phyloP scores from a whole-genome alignment of 768 basidiomycete species.

The Mycena rosella region DNA sequence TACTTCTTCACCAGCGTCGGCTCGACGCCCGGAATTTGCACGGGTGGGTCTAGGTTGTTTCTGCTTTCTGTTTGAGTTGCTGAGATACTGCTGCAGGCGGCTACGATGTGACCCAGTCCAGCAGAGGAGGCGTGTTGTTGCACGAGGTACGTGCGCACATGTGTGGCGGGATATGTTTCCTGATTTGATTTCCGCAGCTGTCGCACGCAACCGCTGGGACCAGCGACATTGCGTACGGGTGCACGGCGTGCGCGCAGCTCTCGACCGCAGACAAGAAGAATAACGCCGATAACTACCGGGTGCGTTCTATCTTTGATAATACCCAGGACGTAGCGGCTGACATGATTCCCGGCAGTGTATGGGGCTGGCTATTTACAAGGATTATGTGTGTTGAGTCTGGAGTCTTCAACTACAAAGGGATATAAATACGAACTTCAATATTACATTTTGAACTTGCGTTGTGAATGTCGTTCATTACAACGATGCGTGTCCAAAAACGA shows the following conservation, averaged over 20 bases:
- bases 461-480: too few relatives aligned
- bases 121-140: constrained; percentile 28
- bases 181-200: constrained; percentile 7
- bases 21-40: constrained; percentile 4
- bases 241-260: constrained; percentile 11
- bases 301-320: not conserved
- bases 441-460: too few relatives aligned
- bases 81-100: constrained; percentile 1
- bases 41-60: not conserved
- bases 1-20: constrained; percentile 22
- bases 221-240: constrained; percentile 26
- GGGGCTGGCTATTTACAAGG: constrained; percentile 27
- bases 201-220: constrained; percentile 30
- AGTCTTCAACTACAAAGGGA: not conserved
- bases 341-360: constrained; percentile 14
- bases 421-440: not conserved
- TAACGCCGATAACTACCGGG: constrained; percentile 32
- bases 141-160: constrained; percentile 22
- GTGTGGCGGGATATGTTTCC: not conserved
- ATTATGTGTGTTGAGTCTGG: constrained; percentile 18
- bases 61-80: not conserved
- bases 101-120: constrained; percentile 22
- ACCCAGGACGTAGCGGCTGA: not conserved
- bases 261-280: constrained; percentile 19
- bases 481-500: too few relatives aligned